A percentile compares a stretch with the other conserved stretches of the same genome.
Conservation (phyloP, 345 rosid genomes). For the Acer yangbiense region DNA sequence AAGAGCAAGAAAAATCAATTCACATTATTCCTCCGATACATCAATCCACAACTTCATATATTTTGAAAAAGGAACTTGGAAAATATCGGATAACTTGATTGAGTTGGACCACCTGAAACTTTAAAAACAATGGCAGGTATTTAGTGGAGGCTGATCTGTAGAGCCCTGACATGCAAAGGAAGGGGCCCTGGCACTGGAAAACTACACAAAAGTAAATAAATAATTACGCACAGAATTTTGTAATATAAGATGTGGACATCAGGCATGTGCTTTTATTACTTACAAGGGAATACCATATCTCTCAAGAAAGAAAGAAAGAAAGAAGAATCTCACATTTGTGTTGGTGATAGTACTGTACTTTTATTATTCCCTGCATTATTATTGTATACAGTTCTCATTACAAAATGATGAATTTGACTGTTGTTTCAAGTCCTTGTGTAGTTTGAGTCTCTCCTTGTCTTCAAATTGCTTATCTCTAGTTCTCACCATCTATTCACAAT, state of each 20-base stretch:
- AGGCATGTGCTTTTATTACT: not conserved
- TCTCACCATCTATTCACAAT: not conserved
- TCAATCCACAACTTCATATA: no score
- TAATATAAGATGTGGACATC: not conserved
- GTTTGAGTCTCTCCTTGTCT: constrained; percentile 1
- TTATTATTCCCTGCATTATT: constrained; percentile 2
- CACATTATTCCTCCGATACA: no score
- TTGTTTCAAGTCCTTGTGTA: constrained; percentile 1
- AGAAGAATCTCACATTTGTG: constrained; percentile 4
- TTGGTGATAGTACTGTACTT: not conserved
- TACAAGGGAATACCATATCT: not conserved
- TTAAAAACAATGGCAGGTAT: not conserved
- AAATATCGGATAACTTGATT: no score
- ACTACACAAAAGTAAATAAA: not conserved
- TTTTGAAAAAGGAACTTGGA: no score
- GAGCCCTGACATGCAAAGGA: not conserved
- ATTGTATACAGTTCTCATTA: not conserved
- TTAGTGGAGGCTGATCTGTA: not conserved
- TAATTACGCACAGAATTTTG: constrained; percentile 9
- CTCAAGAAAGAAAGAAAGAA: no score
- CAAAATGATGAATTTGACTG: not conserved
- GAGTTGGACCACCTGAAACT: not conserved
- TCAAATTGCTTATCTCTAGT: not conserved
- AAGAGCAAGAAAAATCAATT: no score
- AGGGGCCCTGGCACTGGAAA: not conserved